These are phyloP conservation scores for Acanthamoeba triangularis DNA, from an alignment of 208 protist species.

Conservation along the genomic window DNA sequence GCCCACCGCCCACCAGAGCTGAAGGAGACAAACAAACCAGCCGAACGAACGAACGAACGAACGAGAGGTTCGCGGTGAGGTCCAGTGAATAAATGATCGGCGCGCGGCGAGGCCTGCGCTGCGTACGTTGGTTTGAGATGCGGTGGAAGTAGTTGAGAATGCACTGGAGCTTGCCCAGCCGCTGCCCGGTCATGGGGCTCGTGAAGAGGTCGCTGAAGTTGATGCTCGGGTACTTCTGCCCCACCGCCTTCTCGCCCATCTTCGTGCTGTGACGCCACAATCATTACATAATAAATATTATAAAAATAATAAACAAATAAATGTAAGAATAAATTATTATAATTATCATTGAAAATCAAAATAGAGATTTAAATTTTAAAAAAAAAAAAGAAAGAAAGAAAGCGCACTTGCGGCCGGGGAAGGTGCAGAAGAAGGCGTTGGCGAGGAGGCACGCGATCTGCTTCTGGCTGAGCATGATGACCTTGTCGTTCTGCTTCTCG, in stretches of 20 bases:
- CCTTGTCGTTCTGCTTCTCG: slow-evolving; percentile 9
- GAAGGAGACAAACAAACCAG: neutral
- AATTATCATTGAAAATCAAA: neutral
- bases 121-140: slow-evolving; percentile 57
- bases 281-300: neutral
- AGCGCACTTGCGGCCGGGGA: slow-evolving; percentile 67
- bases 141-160: slow-evolving; percentile 84
- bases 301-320: neutral
- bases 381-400: neutral
- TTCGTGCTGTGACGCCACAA: neutral
- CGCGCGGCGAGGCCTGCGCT: neutral
- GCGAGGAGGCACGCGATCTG: slow-evolving; percentile 81
- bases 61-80: too few species aligned
- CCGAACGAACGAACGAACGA: neutral
- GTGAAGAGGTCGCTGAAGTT: slow-evolving; percentile 82
- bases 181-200: neutral
- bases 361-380: neutral
- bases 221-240: slow-evolving; percentile 24
- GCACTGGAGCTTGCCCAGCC: slow-evolving; percentile 79
- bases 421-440: slow-evolving; percentile 84
- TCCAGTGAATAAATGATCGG: too few species aligned
- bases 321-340: too few species aligned
- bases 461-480: slow-evolving; percentile 77
- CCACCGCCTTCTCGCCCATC: slow-evolving; percentile 25
- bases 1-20: slow-evolving; percentile 3